A percentile compares a stretch with the other conserved stretches of the same genome.
These are phyloP conservation scores for Euryodendron excelsum DNA, from an alignment of 148 eudicot genomes.

Conservation along the genomic window DNA sequence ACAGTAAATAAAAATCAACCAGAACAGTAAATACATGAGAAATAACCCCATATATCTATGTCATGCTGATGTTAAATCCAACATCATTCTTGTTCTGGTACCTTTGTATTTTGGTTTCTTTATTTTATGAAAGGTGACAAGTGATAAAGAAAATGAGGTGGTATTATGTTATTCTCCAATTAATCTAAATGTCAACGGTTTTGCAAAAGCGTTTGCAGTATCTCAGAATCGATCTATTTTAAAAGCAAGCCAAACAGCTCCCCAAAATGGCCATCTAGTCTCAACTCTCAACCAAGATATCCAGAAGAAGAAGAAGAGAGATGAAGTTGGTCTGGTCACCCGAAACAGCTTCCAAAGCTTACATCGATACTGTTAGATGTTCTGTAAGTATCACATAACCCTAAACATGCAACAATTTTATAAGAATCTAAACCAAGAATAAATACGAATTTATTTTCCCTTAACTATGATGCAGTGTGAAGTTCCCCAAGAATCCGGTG, in stretches of 20 bases:
- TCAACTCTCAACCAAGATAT: background rate
- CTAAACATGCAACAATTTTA: background rate
- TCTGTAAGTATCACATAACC: conserved; percentile 26
- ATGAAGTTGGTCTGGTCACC: conserved; percentile 54
- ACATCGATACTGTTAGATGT: conserved; percentile 38
- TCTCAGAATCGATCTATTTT: background rate
- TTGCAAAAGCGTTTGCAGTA: background rate
- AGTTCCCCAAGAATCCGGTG: conserved; percentile 22
- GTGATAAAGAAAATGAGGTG: background rate
- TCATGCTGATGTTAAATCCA: background rate
- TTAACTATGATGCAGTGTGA: conserved; percentile 27
- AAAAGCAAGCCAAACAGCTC: background rate
- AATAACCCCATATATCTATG: background rate
- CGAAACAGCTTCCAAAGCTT: conserved; percentile 39
- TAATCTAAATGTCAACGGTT: conserved; percentile 12
- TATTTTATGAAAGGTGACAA: background rate
- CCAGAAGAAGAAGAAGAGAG: background rate
- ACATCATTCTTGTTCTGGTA: background rate
- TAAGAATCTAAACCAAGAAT: background rate
- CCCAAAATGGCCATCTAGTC: background rate
- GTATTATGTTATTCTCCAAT: background rate
- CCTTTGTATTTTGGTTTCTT: background rate
- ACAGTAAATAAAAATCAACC: too few species aligned
- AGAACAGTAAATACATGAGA: too few species aligned
- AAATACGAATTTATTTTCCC: too few species aligned